Percentiles rank a stretch among this genome's conserved stretches.
Conservation (phyloP, 2,329 filamentous ascomycete species). For the Cladosporium phlei region DNA sequence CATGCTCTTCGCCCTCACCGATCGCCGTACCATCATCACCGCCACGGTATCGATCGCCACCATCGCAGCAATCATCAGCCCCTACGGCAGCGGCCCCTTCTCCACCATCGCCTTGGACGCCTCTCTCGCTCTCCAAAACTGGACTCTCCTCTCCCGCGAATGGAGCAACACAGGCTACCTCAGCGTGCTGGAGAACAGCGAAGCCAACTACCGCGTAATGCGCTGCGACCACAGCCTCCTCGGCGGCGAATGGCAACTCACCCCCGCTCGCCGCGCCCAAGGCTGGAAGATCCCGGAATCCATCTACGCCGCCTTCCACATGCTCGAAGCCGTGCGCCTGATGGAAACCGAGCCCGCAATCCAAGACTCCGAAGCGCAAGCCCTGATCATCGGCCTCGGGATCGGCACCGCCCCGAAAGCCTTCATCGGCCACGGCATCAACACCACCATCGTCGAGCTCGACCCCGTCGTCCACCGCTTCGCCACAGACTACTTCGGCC, state of each 20-base stretch:
- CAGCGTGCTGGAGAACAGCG: slow-evolving; percentile 74
- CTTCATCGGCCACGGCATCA: slow-evolving; percentile 78
- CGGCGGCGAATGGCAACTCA: slow-evolving; percentile 81
- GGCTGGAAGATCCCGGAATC: slow-evolving; percentile 65
- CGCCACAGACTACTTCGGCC: slow-evolving; percentile 74
- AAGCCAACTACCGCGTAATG: slow-evolving; percentile 71
- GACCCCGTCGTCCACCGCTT: slow-evolving; percentile 85
- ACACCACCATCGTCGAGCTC: slow-evolving; percentile 91
- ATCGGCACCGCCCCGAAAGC: slow-evolving; percentile 88
- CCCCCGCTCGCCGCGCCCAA: slow-evolving; percentile 33
- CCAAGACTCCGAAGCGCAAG: slow-evolving; percentile 44
- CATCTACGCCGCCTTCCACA: slow-evolving; percentile 92
- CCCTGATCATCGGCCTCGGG: slow-evolving; percentile 84
- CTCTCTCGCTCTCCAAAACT: slow-evolving; percentile 61
- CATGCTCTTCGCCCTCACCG: slow-evolving; percentile 62
- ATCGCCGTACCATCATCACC: slow-evolving; percentile 62
- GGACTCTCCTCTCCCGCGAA: slow-evolving; percentile 70
- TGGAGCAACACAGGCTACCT: slow-evolving; percentile 91
- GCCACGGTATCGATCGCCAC: slow-evolving; percentile 6
- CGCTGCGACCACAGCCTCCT: slow-evolving; percentile 92
- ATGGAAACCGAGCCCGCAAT: slow-evolving; percentile 49
- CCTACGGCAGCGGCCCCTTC: slow-evolving; percentile 61
- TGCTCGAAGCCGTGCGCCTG: slow-evolving; percentile 86
- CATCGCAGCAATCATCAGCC: slow-evolving; percentile 49
- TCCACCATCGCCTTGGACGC: slow-evolving; percentile 61